These are phyloP conservation scores for Dalechampia spathulata DNA, from an alignment of 441 rosid species.

Conservation along the genomic window DNA sequence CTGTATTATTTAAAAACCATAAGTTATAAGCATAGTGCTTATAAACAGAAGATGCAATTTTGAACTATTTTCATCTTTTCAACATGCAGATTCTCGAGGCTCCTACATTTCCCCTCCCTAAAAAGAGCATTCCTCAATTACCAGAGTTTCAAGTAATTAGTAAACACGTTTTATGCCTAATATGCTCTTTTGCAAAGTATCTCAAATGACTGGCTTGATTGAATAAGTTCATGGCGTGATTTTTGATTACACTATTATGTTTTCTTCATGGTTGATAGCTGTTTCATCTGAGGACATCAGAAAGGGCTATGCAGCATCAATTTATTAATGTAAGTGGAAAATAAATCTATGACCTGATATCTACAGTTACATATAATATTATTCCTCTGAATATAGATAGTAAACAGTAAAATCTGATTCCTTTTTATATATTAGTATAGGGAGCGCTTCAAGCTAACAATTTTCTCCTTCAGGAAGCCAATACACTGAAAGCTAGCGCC, in stretches of 20 bases:
- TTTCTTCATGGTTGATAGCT: constrained; percentile 25
- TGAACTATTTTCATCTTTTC: constrained; percentile 8
- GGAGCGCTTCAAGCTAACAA: constrained; percentile 6
- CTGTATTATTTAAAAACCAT: background rate
- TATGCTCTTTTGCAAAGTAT: background rate
- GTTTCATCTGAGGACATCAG: constrained; percentile 51
- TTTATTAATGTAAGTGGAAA: constrained; percentile 25
- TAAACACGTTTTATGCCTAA: background rate
- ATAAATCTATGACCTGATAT: too few species aligned
- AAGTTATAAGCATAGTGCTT: background rate
- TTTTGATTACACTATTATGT: background rate
- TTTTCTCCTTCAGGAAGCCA: constrained; percentile 27
- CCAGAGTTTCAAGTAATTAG: constrained; percentile 46
- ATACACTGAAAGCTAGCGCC: constrained; percentile 12
- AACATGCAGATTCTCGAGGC: constrained; percentile 44
- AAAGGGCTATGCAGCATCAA: constrained; percentile 42
- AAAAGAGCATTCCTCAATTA: constrained; percentile 28
- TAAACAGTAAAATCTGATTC: too few species aligned
- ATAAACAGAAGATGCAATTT: background rate
- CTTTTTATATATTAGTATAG: too few species aligned
- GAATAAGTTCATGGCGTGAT: background rate
- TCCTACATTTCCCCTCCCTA: constrained; percentile 29
- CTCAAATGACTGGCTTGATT: too few species aligned
- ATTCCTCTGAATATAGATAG: too few species aligned
- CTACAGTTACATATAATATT: too few species aligned